Evolutionary conservation across 768 basidiomycete genomes (phyloP), one percentile per base, ranked within the genome.

Genomic region (Psilocybe cubensis): DNA sequence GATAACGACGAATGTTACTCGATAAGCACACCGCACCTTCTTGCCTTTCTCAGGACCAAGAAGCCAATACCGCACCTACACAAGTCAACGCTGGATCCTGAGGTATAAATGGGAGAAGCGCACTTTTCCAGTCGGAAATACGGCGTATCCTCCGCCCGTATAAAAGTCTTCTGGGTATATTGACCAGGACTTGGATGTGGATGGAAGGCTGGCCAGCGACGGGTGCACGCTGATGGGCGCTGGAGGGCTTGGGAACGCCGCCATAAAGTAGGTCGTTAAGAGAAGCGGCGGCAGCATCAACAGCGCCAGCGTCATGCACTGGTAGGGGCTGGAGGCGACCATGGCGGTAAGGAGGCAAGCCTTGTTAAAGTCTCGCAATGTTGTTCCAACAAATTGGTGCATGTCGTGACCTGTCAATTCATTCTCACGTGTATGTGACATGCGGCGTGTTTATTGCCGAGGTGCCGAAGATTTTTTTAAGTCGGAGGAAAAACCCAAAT

Each of bases 141-240:
- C 70, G 3, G 79, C 87, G 70, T 91, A 92, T 9, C 76, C 80
- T 7, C 87, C 86, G 10, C 85, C 84, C 0, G 76, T 68, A 65
- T 85, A 91, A 64, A 81, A 86, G 60, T 89, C 79, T 54, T 89
- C 87, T 0, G 88, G 85, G 66, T 93, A 93, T 50, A 93, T 82
- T 8, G 78, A 69, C 83, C 89, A 86, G n/a, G 84, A 83, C 20
- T 80, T 79, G 27, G 76, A 78, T 25, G 80, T 74, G 29, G 67
- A 66, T 14, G 87, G 85, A 10, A 91, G 77, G 27, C 80, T 81
- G 2, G 86, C 80, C 6, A 92, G 77, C 4, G 87, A 89, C 2
- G 82, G 72, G 54, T 88, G 76, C 3, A 88, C 70, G 40, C 69
- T 63, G 3, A 83, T 71, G 0, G 81, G 73, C 24, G 73, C 72